These are phyloP conservation scores for Escovopsis sp. DNA, from an alignment of 2,329 filamentous ascomycete genomes.

Conservation along the genomic window DNA sequence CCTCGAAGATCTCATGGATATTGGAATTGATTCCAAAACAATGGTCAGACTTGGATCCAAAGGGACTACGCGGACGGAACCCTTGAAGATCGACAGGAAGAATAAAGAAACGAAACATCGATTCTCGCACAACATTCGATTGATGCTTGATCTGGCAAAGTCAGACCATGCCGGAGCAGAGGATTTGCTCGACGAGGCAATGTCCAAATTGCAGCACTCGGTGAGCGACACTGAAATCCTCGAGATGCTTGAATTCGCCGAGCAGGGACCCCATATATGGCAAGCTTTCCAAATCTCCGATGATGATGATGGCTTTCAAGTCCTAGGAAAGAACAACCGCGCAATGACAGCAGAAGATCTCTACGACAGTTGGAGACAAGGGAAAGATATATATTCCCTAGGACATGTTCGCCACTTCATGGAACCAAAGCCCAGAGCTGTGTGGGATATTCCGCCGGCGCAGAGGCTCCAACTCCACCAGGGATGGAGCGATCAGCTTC, in stretches of 20 bases:
- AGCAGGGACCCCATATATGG: conserved; percentile 35
- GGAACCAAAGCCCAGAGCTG: conserved; percentile 9
- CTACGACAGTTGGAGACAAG: conserved; percentile 9
- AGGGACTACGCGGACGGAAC: conserved; percentile 30
- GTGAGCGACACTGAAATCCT: no score
- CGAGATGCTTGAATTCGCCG: conserved; percentile 33
- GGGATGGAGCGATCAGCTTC: conserved; percentile 30
- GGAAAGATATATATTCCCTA: not conserved
- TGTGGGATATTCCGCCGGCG: conserved; percentile 38
- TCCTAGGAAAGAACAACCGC: conserved; percentile 32
- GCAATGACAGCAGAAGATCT: conserved; percentile 16
- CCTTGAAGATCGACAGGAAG: conserved; percentile 31
- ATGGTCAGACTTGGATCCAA: conserved; percentile 54
- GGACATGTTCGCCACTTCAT: conserved; percentile 7
- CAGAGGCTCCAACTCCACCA: conserved; percentile 21
- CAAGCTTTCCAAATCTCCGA: conserved; percentile 40
- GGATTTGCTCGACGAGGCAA: no score
- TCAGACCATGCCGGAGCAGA: no score
- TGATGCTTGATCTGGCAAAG: not conserved
- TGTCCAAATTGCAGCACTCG: no score
- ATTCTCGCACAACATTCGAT: not conserved
- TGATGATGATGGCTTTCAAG: conserved; percentile 27
- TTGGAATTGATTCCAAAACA: conserved; percentile 31
- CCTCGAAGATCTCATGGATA: conserved; percentile 45
- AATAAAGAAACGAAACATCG: not conserved